Evolutionary conservation across 73 alveolate species (phyloP), one percentile per base, ranked within the genome.

Genomic region (Uronychia setigera): DNA sequence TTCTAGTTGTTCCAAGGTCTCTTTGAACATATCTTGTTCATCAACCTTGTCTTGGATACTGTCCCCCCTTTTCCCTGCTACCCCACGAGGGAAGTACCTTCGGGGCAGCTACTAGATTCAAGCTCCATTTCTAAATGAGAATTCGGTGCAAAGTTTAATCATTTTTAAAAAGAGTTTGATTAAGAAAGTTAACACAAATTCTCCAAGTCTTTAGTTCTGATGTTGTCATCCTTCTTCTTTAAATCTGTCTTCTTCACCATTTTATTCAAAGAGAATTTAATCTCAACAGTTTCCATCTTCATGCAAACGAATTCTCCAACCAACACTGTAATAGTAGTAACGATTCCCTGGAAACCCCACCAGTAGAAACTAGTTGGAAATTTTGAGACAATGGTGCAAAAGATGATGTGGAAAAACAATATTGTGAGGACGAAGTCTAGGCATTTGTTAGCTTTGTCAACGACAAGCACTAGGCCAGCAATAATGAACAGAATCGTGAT

Each of bases 361-460:
- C 92, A 86, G 27, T 78, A 13, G 75, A 78, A 1, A 26, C 77
- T 35, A 19, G 58, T 76, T 5, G 92, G 92, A 79, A 86, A 86
- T 34, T 79, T 35, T 32, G 57, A 33, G 0, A n/a, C 29, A 31
- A 28, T 31, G 82, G 83, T 59, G 46, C 78, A 29, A 1, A 59
- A 28, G 78, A 75, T 34, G 29, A 86, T 26, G 35, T 86, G 92
- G 58, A 76, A 9, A 31, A 86, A 46, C 79, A 86, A 79, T 0
- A 86, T 59, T 78, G 92, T 86, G 31, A 86, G 74, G 1, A 87
- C 59, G 79, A 86, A 86, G 58, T 86, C 92, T 27, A 86, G 74
- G 28, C 87, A 78, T 59, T 86, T 86, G 74, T 86, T 79, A 5
- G 92, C 92, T 60, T 86, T 86, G 32, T 86, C 92, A 1, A 86